Evolutionary conservation across 306 rosid genomes (phyloP).

Genomic region (Prunus padus): DNA sequence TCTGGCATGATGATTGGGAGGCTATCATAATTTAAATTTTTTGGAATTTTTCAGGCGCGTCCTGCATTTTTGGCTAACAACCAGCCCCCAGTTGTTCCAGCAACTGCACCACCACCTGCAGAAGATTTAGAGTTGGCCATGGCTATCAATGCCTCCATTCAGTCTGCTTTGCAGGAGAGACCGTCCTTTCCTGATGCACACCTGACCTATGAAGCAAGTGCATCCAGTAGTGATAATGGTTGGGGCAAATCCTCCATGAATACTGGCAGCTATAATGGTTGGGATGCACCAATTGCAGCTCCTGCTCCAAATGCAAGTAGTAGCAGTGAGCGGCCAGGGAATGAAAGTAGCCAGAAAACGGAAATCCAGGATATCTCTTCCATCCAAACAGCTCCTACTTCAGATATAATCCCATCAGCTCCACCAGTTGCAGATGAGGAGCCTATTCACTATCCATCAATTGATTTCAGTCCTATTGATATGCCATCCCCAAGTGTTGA

Average conservation of each 20-base stretch:
- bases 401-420: conserved; percentile 56
- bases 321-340: conserved; percentile 24
- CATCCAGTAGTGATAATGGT: conserved; percentile 43
- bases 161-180: conserved; percentile 55
- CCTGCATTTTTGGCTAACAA: conserved; percentile 64
- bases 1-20: not conserved
- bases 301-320: conserved; percentile 23
- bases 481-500: conserved; percentile 41
- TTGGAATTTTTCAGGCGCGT: conserved; percentile 44
- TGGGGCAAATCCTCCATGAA: conserved; percentile 1
- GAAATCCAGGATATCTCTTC: conserved; percentile 28
- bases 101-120: conserved; percentile 71
- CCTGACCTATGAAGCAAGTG: conserved; percentile 51
- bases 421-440: conserved; percentile 54
- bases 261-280: conserved; percentile 36
- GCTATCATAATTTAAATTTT: conserved; percentile 15
- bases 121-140: conserved; percentile 71
- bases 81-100: conserved; percentile 43
- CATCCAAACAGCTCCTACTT: conserved; percentile 17
- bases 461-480: conserved; percentile 60
- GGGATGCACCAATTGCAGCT: conserved; percentile 34
- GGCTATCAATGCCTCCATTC: conserved; percentile 74
- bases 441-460: conserved; percentile 72
- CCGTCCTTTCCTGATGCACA: conserved; percentile 44
- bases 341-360: conserved; percentile 33